These are phyloP conservation scores for Chalciporus sphaerocephalus DNA, from an alignment of 768 basidiomycete species.

Conservation along the genomic window DNA sequence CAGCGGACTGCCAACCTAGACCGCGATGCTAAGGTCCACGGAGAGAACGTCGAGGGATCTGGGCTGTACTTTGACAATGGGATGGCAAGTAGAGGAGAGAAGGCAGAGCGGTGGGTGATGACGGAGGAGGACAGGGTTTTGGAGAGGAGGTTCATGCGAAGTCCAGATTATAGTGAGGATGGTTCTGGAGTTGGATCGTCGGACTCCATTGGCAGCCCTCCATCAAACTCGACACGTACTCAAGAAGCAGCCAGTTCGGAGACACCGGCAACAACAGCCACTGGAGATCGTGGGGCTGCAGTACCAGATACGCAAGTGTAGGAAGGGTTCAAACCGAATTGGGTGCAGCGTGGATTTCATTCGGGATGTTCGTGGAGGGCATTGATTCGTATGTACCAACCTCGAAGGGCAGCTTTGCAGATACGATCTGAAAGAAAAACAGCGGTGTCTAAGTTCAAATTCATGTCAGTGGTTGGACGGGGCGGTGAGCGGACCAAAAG, in stretches of 20 bases:
- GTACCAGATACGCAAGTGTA: neutral
- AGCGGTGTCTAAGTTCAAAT: neutral
- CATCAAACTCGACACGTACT: slow-evolving; percentile 10
- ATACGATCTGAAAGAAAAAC: neutral
- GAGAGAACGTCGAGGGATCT: neutral
- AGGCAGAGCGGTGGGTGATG: neutral
- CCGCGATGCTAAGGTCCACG: slow-evolving; percentile 1
- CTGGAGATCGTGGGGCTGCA: slow-evolving; percentile 3
- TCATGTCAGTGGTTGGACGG: slow-evolving; percentile 4
- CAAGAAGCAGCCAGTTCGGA: slow-evolving; percentile 8
- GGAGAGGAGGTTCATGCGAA: slow-evolving; percentile 18
- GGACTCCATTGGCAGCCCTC: slow-evolving; percentile 4
- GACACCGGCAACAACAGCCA: slow-evolving; percentile 5
- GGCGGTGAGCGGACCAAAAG: slow-evolving; percentile 8
- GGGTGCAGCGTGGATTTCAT: neutral
- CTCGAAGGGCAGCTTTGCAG: neutral
- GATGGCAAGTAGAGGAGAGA: neutral
- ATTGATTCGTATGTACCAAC: neutral
- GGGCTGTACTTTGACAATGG: neutral
- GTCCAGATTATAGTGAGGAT: slow-evolving; percentile 27
- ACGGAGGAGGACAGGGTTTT: neutral
- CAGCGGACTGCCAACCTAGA: slow-evolving; percentile 20
- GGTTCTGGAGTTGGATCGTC: slow-evolving; percentile 1
- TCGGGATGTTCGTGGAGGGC: neutral
- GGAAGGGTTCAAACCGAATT: neutral